These are phyloP conservation scores for Entoloma clypeatum DNA, from an alignment of 1,284 basidiomycete species.

Conservation along the genomic window DNA sequence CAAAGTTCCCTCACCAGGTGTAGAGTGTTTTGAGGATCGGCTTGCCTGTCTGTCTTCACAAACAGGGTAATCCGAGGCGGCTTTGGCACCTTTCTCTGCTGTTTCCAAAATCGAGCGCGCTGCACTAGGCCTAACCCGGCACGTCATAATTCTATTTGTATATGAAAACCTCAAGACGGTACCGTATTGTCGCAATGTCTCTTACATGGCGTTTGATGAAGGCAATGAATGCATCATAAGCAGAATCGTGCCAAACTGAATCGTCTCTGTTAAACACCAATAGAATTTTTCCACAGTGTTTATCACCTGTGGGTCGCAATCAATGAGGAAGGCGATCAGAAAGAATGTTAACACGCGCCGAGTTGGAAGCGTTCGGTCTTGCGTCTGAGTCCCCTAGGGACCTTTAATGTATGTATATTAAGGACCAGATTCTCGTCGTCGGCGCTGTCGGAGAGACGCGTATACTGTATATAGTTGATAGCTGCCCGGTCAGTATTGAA, in stretches of 20 bases:
- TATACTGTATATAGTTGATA: no score
- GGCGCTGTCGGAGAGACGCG: no score
- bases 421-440: no score
- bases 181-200: constrained; percentile 1
- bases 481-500: background rate
- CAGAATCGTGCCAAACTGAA: background rate
- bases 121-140: constrained; percentile 4
- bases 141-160: background rate
- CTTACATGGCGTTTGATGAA: constrained; percentile 10
- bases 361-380: constrained; percentile 12
- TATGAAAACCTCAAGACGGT: background rate
- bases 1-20: constrained; percentile 1
- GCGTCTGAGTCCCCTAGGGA: no score
- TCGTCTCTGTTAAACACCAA: constrained; percentile 9
- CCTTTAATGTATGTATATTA: no score
- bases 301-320: constrained; percentile 9
- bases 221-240: constrained; percentile 8
- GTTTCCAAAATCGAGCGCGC: constrained; percentile 8
- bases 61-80: background rate
- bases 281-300: constrained; percentile 7
- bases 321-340: background rate
- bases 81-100: background rate
- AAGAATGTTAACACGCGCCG: constrained; percentile 10
- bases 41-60: no score
- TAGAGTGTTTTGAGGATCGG: constrained; percentile 8